Evolutionary conservation across 257 asterid genomes (phyloP).

Genomic region (Ballota nigra): DNA sequence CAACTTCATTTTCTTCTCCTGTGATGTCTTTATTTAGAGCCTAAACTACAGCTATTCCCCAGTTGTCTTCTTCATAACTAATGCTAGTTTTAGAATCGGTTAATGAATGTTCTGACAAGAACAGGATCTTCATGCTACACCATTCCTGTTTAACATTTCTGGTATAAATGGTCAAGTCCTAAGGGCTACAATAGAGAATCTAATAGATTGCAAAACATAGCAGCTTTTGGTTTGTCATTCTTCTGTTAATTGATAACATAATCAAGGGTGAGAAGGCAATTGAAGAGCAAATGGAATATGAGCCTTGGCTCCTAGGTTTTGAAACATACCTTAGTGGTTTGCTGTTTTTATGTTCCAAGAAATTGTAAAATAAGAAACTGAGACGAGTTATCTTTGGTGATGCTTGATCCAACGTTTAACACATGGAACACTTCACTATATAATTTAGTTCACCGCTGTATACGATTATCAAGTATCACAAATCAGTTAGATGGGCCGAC

Average conservation of each 20-base stretch:
- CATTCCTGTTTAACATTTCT: neutral
- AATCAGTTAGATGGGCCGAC: neutral
- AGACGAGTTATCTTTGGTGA: neutral
- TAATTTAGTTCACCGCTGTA: neutral
- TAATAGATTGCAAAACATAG: neutral
- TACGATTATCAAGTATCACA: neutral
- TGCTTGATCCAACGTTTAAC: neutral
- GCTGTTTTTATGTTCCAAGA: neutral
- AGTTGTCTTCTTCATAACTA: neutral
- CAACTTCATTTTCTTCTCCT: neutral
- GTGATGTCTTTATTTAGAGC: neutral
- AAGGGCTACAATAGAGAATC: neutral
- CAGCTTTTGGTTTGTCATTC: neutral
- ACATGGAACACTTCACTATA: neutral
- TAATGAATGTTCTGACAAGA: neutral
- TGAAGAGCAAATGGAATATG: neutral
- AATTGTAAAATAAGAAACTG: neutral
- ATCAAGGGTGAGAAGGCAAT: neutral
- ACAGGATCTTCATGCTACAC: neutral
- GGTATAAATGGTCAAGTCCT: neutral
- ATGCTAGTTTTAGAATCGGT: neutral
- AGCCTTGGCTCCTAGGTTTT: neutral
- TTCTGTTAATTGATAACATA: neutral
- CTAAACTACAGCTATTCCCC: neutral
- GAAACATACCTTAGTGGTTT: neutral